These are phyloP conservation scores for Hericium coralloides DNA, from an alignment of 768 basidiomycete species.

Conservation along the genomic window DNA sequence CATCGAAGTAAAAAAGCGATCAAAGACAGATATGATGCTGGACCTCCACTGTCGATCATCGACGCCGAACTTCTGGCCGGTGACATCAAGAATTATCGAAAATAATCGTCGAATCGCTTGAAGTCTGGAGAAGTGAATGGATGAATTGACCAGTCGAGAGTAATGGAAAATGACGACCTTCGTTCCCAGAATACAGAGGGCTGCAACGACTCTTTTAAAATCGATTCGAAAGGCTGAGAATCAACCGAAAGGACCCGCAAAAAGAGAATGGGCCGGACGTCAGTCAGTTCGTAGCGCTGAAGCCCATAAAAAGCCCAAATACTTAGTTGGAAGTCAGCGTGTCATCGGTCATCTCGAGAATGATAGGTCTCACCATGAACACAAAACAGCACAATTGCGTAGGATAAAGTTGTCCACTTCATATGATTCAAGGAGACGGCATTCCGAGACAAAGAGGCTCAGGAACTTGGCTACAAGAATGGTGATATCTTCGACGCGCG, in stretches of 20 bases:
- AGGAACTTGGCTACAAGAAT: constrained; percentile 55
- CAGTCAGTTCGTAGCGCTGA: constrained; percentile 45
- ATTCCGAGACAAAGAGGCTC: constrained; percentile 47
- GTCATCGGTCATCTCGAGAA: neutral
- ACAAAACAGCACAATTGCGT: constrained; percentile 49
- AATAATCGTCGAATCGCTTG: constrained; percentile 47
- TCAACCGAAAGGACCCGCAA: constrained; percentile 56
- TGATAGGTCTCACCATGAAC: constrained; percentile 39
- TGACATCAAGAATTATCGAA: constrained; percentile 57
- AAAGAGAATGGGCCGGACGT: constrained; percentile 46
- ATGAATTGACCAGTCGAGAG: neutral
- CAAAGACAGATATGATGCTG: constrained; percentile 50
- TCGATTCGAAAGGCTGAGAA: constrained; percentile 45
- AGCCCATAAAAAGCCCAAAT: constrained; percentile 62
- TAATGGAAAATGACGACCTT: constrained; percentile 31
- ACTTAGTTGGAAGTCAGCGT: constrained; percentile 25
- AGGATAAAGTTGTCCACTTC: constrained; percentile 71
- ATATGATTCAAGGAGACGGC: constrained; percentile 51
- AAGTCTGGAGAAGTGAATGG: constrained; percentile 29
- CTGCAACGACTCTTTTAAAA: constrained; percentile 35
- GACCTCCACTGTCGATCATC: constrained; percentile 64
- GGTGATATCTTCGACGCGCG: constrained; percentile 39
- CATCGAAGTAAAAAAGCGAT: constrained; percentile 47
- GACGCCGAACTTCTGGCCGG: constrained; percentile 48
- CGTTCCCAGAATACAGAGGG: constrained; percentile 34